phyloP scores from a whole-genome alignment of 179 eudicot species.

The Beta corolliflora region DNA sequence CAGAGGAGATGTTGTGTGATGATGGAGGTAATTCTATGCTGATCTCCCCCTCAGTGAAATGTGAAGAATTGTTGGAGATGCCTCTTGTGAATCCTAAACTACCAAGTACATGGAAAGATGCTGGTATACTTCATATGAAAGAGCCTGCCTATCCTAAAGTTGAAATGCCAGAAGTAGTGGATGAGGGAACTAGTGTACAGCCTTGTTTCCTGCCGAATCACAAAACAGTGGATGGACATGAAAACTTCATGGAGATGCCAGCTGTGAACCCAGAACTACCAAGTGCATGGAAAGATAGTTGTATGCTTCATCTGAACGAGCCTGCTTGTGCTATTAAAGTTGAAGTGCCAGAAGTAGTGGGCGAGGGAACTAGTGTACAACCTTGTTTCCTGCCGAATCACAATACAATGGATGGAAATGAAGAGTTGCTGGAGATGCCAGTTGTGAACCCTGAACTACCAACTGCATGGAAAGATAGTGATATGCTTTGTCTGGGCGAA shows the following conservation, averaged over 20 bases:
- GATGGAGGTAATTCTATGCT: constrained; percentile 27
- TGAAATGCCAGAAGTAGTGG: neutral
- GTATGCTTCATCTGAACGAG: neutral
- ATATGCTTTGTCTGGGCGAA: neutral
- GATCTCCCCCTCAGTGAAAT: constrained; percentile 27
- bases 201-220: too few species aligned
- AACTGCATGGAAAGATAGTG: neutral
- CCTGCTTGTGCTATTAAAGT: neutral
- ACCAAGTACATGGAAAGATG: constrained; percentile 7
- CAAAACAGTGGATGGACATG: constrained; percentile 1
- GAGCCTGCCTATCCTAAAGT: neutral
- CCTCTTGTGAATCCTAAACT: neutral
- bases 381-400: too few species aligned
- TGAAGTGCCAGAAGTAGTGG: neutral
- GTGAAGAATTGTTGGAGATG: neutral
- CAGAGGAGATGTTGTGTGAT: constrained; percentile 26
- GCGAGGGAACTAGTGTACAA: too few species aligned
- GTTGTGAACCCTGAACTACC: constrained; percentile 2
- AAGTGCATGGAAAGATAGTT: neutral
- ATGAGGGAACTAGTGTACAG: too few species aligned
- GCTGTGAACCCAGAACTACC: constrained; percentile 5
- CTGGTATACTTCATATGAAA: neutral
- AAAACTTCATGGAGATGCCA: neutral
- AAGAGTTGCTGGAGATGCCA: neutral
- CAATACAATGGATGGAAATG: constrained; percentile 2